Evolutionary conservation across 148 eudicot genomes (phyloP).

Genomic region (Camellia granthamiana): DNA sequence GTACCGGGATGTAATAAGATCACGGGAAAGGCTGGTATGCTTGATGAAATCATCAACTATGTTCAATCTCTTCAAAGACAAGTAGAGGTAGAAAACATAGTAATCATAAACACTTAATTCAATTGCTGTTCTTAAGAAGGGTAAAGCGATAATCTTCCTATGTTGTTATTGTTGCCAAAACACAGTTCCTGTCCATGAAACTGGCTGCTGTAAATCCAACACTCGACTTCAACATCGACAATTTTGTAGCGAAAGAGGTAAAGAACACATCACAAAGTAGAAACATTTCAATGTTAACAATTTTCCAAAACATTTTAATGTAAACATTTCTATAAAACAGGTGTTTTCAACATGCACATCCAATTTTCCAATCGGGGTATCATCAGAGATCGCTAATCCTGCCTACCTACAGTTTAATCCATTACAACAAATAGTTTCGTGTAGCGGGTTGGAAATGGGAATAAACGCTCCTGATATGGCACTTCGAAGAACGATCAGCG

Average conservation of each 20-base stretch:
- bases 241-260: constrained; percentile 71
- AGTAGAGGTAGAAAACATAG: constrained; percentile 70
- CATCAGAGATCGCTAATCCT: constrained; percentile 45
- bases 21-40: constrained; percentile 98
- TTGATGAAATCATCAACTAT: constrained; percentile 92
- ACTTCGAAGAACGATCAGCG: constrained; percentile 52
- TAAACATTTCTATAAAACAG: constrained; percentile 30
- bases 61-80: constrained; percentile 98
- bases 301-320: neutral
- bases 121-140: neutral
- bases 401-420: constrained; percentile 49
- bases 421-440: constrained; percentile 46
- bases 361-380: constrained; percentile 44
- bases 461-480: constrained; percentile 38
- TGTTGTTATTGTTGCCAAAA: neutral
- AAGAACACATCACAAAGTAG: constrained; percentile 10
- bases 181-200: constrained; percentile 95
- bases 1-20: constrained; percentile 96
- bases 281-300: neutral
- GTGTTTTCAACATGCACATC: constrained; percentile 55
- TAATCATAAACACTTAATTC: neutral
- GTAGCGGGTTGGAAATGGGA: constrained; percentile 45
- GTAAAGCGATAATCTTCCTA: neutral
- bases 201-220: constrained; percentile 76
- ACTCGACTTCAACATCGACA: constrained; percentile 72